Evolutionary conservation across 805 yeast species (phyloP).

Genomic region (Yamadazyma phyllophila): DNA sequence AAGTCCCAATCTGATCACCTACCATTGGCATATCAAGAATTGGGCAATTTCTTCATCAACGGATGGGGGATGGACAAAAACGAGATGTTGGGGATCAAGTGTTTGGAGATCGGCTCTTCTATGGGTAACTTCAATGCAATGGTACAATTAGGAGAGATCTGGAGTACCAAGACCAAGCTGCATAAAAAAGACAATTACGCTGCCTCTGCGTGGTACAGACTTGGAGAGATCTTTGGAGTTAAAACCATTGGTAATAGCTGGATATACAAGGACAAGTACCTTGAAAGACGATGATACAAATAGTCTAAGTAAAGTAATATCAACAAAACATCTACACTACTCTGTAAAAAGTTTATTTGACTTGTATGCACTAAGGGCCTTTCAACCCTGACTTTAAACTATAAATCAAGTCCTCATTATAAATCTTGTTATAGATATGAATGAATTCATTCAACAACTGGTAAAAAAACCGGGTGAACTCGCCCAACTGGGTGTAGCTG

Average conservation of each 20-base stretch:
- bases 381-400: slow-evolving; percentile 16
- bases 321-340: background rate
- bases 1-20: slow-evolving; percentile 41
- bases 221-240: slow-evolving; percentile 62
- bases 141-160: slow-evolving; percentile 67
- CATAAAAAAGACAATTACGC: slow-evolving; percentile 56
- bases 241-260: slow-evolving; percentile 66
- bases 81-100: slow-evolving; percentile 55
- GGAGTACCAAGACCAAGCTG: slow-evolving; percentile 54
- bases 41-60: slow-evolving; percentile 54
- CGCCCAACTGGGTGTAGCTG: slow-evolving; percentile 23
- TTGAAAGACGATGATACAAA: background rate
- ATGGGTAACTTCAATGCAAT: slow-evolving; percentile 68
- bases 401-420: slow-evolving; percentile 14
- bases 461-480: slow-evolving; percentile 30
- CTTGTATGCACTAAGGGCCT: slow-evolving; percentile 9
- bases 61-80: slow-evolving; percentile 58
- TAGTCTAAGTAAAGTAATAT: background rate
- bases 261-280: slow-evolving; percentile 70
- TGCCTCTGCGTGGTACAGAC: slow-evolving; percentile 71
- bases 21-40: slow-evolving; percentile 56
- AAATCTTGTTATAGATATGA: slow-evolving; percentile 17
- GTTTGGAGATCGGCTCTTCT: slow-evolving; percentile 62
- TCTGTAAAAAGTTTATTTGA: background rate
- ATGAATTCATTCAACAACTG: slow-evolving; percentile 31